These are phyloP conservation scores for Sisymbrium irio DNA, from an alignment of 345 rosid genomes.

Conservation along the genomic window DNA sequence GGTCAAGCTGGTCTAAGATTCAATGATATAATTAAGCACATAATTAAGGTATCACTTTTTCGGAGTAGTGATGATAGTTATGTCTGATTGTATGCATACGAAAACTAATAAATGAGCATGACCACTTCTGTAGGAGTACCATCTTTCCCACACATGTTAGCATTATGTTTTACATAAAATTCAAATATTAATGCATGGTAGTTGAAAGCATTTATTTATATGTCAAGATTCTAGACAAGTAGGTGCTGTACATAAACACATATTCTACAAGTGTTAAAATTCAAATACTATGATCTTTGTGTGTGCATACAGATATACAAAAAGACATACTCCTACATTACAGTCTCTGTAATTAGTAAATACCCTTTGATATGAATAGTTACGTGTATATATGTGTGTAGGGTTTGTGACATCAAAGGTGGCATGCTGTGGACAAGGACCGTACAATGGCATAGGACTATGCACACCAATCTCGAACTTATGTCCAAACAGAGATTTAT, in stretches of 20 bases:
- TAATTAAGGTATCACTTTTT: slow-evolving; percentile 3
- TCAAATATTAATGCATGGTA: neutral
- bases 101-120: slow-evolving; percentile 25
- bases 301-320: neutral
- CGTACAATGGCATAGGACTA: slow-evolving; percentile 66
- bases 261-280: neutral
- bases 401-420: slow-evolving; percentile 65
- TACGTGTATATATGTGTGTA: slow-evolving; percentile 14
- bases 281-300: neutral
- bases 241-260: neutral
- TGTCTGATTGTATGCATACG: neutral
- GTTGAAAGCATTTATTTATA: slow-evolving; percentile 7
- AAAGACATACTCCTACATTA: neutral
- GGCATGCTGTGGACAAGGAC: slow-evolving; percentile 85
- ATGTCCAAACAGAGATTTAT: slow-evolving; percentile 59
- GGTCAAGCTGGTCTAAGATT: neutral
- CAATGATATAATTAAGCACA: neutral
- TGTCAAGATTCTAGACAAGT: neutral
- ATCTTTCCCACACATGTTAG: slow-evolving; percentile 15
- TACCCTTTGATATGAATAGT: neutral
- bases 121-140: slow-evolving; percentile 11
- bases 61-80: neutral
- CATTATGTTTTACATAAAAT: neutral
- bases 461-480: slow-evolving; percentile 61
- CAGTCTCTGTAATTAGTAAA: neutral